Conservation (phyloP, 805 yeast genomes). For the Lachancea quebecensis region DNA sequence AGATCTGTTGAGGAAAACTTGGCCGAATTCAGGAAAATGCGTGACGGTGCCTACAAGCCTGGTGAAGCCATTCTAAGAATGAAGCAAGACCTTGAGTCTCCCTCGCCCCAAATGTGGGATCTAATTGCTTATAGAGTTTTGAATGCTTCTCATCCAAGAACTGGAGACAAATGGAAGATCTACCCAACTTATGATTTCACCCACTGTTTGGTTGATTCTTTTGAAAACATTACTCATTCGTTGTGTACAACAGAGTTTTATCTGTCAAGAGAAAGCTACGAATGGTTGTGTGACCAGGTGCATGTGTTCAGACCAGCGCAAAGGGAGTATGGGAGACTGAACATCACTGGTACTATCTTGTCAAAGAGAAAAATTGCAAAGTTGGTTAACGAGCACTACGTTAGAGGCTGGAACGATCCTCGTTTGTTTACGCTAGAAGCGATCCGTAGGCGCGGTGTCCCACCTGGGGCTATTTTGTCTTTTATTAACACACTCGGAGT, state of each 20-base stretch:
- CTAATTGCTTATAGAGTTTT: slow-evolving; percentile 93
- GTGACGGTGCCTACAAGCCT: slow-evolving; percentile 77
- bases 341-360: slow-evolving; percentile 87
- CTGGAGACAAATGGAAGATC: slow-evolving; percentile 95
- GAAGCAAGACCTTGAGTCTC: slow-evolving; percentile 87
- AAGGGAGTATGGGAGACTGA: slow-evolving; percentile 95
- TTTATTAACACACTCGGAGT: slow-evolving; percentile 95
- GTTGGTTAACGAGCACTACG: slow-evolving; percentile 71
- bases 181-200: slow-evolving; percentile 99
- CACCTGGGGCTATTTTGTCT: slow-evolving; percentile 94
- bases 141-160: slow-evolving; percentile 89
- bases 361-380: slow-evolving; percentile 95
- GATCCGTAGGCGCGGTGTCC: slow-evolving; percentile 93
- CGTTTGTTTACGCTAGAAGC: slow-evolving; percentile 92
- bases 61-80: slow-evolving; percentile 94
- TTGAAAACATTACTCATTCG: slow-evolving; percentile 93
- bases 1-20: slow-evolving; percentile 69
- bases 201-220: slow-evolving; percentile 96
- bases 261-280: slow-evolving; percentile 88
- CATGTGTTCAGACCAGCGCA: slow-evolving; percentile 97
- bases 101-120: slow-evolving; percentile 99
- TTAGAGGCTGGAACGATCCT: slow-evolving; percentile 98
- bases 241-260: slow-evolving; percentile 94
- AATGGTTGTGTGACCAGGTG: slow-evolving; percentile 95
- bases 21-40: slow-evolving; percentile 80